Conservation (phyloP, 345 rosid genomes). For the Eucalyptus erythrocorys region DNA sequence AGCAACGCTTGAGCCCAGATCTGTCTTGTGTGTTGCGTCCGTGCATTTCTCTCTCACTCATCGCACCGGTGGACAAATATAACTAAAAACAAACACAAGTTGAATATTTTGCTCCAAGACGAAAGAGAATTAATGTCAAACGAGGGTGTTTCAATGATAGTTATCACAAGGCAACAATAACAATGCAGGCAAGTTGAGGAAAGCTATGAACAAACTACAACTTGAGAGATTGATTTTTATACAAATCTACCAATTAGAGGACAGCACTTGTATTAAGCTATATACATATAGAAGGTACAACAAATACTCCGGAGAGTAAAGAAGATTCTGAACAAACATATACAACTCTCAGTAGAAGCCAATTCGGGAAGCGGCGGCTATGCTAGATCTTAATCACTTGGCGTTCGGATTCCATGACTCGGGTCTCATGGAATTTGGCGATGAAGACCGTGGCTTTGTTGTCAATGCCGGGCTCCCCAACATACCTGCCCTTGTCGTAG, state of each 20-base stretch:
- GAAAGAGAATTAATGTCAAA: not conserved
- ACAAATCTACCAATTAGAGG: not conserved
- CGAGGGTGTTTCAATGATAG: not conserved
- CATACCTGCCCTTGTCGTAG: conserved; percentile 18
- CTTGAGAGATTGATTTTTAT: not conserved
- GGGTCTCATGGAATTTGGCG: conserved; percentile 39
- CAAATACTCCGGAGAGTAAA: not conserved
- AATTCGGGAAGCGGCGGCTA: not conserved
- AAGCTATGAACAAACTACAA: not conserved
- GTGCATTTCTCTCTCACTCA: not conserved
- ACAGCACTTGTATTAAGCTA: not conserved
- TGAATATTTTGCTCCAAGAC: not conserved
- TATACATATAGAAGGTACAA: not conserved
- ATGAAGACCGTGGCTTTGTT: conserved; percentile 35
- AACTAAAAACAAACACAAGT: not conserved
- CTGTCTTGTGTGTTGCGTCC: no score
- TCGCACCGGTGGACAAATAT: not conserved
- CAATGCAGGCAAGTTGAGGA: not conserved
- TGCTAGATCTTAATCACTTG: not conserved
- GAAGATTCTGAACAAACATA: not conserved
- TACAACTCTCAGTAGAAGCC: not conserved
- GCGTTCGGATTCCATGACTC: not conserved
- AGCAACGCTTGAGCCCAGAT: no score
- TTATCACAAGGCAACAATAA: not conserved
- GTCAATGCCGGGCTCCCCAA: conserved; percentile 31